These are phyloP conservation scores for Atkinsonella hypoxylon DNA, from an alignment of 2,329 filamentous ascomycete genomes.

Conservation along the genomic window DNA sequence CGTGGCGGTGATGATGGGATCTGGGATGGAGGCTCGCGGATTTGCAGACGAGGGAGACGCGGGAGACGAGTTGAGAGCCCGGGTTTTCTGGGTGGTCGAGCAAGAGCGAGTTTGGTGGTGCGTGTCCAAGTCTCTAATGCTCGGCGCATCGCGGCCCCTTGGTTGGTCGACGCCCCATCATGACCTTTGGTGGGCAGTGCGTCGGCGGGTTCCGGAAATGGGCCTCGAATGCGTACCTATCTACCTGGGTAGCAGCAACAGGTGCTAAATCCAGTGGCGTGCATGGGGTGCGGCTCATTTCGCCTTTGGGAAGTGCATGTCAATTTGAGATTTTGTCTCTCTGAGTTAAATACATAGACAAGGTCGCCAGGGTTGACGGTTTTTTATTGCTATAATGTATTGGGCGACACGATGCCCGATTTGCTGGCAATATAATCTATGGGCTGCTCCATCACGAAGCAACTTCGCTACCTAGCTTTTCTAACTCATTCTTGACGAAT, in stretches of 20 bases:
- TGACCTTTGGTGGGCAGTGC: slow-evolving; percentile 5
- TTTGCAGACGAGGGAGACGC: background rate
- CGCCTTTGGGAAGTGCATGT: too few relatives aligned
- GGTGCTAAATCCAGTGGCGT: too few relatives aligned
- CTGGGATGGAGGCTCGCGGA: background rate
- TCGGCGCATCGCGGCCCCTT: slow-evolving; percentile 7
- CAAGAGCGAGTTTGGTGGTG: background rate
- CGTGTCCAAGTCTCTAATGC: slow-evolving; percentile 7
- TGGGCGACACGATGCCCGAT: background rate
- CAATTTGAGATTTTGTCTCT: too few relatives aligned
- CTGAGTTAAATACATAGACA: too few relatives aligned
- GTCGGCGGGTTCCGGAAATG: background rate
- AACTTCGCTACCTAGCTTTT: slow-evolving; percentile 49
- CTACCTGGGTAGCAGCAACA: too few relatives aligned
- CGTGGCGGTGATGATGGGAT: background rate
- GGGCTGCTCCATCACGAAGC: slow-evolving; percentile 15
- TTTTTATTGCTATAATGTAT: background rate
- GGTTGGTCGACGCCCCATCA: slow-evolving; percentile 12
- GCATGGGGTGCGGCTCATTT: too few relatives aligned
- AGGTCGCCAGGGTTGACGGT: too few relatives aligned
- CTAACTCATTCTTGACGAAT: slow-evolving; percentile 52
- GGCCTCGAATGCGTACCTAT: too few relatives aligned
- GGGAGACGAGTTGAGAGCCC: background rate
- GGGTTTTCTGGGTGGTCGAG: background rate
- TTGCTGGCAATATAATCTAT: background rate